phyloP scores from a whole-genome alignment of 352 stramenopile species.

The Saprolegnia parasitica region DNA sequence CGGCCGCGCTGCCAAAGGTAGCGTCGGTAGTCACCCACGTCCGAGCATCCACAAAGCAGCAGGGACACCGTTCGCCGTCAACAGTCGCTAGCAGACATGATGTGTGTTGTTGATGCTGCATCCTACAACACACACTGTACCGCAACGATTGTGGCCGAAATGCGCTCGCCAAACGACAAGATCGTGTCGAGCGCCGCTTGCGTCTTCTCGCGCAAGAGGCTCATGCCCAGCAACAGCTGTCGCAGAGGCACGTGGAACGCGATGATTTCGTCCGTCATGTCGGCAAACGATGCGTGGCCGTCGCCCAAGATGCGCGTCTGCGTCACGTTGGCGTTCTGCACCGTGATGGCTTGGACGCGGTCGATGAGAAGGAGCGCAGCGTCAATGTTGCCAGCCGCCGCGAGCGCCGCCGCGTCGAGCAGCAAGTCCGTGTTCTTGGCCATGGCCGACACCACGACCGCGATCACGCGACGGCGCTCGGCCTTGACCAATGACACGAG shows the following conservation, averaged over 20 bases:
- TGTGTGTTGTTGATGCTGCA: background rate
- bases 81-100: slow-evolving; percentile 25
- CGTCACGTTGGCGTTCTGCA: slow-evolving; percentile 66
- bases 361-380: slow-evolving; percentile 50
- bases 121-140: slow-evolving; percentile 30
- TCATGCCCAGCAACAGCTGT: slow-evolving; percentile 72
- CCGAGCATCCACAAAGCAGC: slow-evolving; percentile 56
- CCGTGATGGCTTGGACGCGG: slow-evolving; percentile 49
- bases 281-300: slow-evolving; percentile 35
- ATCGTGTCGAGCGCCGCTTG: slow-evolving; percentile 60
- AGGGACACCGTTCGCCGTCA: slow-evolving; percentile 53
- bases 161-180: slow-evolving; percentile 73
- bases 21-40: slow-evolving; percentile 74
- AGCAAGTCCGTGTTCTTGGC: slow-evolving; percentile 72
- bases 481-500: slow-evolving; percentile 62
- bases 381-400: slow-evolving; percentile 47
- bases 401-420: slow-evolving; percentile 56
- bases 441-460: slow-evolving; percentile 76
- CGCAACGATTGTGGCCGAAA: slow-evolving; percentile 67
- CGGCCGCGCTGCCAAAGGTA: slow-evolving; percentile 65
- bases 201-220: slow-evolving; percentile 70
- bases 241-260: slow-evolving; percentile 70
- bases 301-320: slow-evolving; percentile 36
- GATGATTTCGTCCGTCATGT: slow-evolving; percentile 48
- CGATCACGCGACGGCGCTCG: slow-evolving; percentile 51